Evolutionary conservation across 1,284 basidiomycete genomes (phyloP), one percentile per base, ranked within the genome.

Genomic region (Pulveroboletus sp.): DNA sequence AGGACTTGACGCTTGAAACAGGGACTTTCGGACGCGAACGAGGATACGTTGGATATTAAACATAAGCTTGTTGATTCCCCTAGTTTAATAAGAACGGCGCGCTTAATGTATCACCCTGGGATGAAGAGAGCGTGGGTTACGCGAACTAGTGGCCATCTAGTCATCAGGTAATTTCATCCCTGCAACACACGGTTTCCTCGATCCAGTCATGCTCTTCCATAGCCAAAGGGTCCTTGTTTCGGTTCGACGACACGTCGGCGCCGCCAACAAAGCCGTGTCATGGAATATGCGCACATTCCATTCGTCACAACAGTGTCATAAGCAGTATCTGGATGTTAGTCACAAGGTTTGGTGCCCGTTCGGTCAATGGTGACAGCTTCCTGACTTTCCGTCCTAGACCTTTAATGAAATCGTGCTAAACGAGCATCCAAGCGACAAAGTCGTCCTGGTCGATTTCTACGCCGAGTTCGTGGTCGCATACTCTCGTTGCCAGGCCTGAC

Each of bases 381-480:
- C 7, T 29, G 2, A 49, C n/a, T 20, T 17, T 24, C 42, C 28
- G 11, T 26, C 38, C 15, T 43, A 87, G 86, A 81, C 76, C 9
- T 85, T 87, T 64, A 64, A 74, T 43, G 77, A 78, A 56, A 75
- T 79, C 54, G 70, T 72, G 58, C 65, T 73, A 52, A 65, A 70
- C 56, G 51, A 71, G 62, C 36, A 59, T 49, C 65, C 77, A 26
- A 76, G 77, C 57, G 77, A 81, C 56, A 81, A 81, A 55, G 70
- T 88, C 33, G 81, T 87, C 31, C 73, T 91, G 8, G 87, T 89
- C 15, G 89, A 91, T 63, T 91, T 91, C 63, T 87, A 89, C 65
- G 89, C 89, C 46, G 81, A 89, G 89, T 89, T 64, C 44, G 85
- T 78, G 17, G 33, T 22, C 43, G n/a, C 26, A 22, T 36, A 15